A percentile compares a stretch with the other conserved stretches of the same genome.
Conservation (phyloP, 495 filamentous ascomycete genomes). For the Thozetella sp. region DNA sequence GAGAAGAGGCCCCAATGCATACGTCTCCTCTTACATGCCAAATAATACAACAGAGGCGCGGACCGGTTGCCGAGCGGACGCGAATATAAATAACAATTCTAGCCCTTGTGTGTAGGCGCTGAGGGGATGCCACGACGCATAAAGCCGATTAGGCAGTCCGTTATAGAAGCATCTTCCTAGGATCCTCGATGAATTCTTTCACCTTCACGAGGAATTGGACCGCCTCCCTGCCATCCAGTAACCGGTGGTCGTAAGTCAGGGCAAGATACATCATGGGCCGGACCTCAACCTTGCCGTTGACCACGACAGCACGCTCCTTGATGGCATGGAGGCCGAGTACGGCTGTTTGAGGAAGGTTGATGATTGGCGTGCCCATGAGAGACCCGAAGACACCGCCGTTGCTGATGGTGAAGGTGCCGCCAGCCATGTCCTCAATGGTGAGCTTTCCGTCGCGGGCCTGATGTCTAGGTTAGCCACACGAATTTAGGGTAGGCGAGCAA, state of each 20-base stretch:
- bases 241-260: slow-evolving; percentile 94
- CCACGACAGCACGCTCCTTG: slow-evolving; percentile 87
- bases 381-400: slow-evolving; percentile 75
- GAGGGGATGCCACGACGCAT: no score
- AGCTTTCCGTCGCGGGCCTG: slow-evolving; percentile 94
- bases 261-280: slow-evolving; percentile 99
- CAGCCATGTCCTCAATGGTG: slow-evolving; percentile 99
- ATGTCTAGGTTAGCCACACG: slow-evolving; percentile 15
- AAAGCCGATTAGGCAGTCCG: no score
- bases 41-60: no score
- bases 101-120: no score
- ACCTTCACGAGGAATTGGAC: slow-evolving; percentile 98
- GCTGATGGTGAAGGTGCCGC: slow-evolving; percentile 98
- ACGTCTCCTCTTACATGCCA: no score
- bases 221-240: slow-evolving; percentile 93
- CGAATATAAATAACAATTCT: no score
- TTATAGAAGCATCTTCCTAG: slow-evolving; percentile 82
- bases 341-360: slow-evolving; percentile 95
- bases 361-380: slow-evolving; percentile 98
- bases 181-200: slow-evolving; percentile 98
- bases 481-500: no score
- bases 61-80: no score
- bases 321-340: slow-evolving; percentile 97
- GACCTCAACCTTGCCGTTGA: slow-evolving; percentile 92
- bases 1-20: no score